A percentile compares a stretch with the other conserved stretches of the same genome.
These are phyloP conservation scores for Ormosia emarginata DNA, from an alignment of 306 rosid species.

Conservation along the genomic window DNA sequence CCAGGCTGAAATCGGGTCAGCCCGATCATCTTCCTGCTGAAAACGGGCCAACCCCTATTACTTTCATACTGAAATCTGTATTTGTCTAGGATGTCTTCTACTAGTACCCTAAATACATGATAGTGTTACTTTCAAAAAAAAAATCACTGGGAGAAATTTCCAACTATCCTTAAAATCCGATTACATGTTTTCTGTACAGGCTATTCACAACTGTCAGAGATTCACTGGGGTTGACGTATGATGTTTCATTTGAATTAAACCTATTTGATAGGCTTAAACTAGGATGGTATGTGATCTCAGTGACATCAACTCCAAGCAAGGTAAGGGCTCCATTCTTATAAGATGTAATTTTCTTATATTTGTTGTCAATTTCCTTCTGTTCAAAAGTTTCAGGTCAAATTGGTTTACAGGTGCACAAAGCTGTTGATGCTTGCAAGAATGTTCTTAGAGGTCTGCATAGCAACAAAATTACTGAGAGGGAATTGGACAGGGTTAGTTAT, in stretches of 20 bases:
- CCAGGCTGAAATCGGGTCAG: not conserved
- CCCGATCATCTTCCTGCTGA: not conserved
- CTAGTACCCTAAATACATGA: not conserved
- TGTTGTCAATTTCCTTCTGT: constrained; percentile 15
- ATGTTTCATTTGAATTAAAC: constrained; percentile 90
- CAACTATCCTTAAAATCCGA: constrained; percentile 21
- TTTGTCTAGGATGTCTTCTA: not conserved
- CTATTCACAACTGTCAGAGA: constrained; percentile 94
- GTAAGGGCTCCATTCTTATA: constrained; percentile 46
- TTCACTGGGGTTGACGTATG: constrained; percentile 96
- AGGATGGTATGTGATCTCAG: constrained; percentile 98
- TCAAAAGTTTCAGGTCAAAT: constrained; percentile 20
- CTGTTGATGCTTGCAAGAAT: constrained; percentile 95
- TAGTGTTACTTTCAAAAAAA: not conserved
- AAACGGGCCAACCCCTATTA: not conserved
- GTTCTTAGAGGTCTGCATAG: constrained; percentile 93
- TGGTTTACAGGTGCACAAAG: constrained; percentile 81
- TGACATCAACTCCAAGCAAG: constrained; percentile 95
- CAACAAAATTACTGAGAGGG: constrained; percentile 86
- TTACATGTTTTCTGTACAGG: constrained; percentile 48
- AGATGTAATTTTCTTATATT: not conserved
- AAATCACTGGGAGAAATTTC: not conserved
- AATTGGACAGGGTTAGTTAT: constrained; percentile 90
- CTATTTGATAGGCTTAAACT: constrained; percentile 87
- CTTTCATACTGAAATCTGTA: not conserved